Evolutionary conservation across 768 basidiomycete species (phyloP).

Genomic region (Paxillus rubicundulus): DNA sequence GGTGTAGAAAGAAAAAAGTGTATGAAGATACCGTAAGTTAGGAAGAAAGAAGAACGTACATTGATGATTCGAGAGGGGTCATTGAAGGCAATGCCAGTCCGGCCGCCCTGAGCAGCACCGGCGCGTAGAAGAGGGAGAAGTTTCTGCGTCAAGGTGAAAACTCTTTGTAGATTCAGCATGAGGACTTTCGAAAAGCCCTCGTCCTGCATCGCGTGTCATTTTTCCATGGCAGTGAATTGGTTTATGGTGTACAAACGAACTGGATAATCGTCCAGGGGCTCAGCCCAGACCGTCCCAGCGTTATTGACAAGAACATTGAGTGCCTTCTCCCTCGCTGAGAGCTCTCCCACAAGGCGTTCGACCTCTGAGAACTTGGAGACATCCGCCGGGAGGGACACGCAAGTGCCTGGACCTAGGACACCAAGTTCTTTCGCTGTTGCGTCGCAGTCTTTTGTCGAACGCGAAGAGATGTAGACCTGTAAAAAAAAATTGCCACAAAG

Average conservation of each 20-base stretch:
- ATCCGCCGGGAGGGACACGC: constrained; percentile 53
- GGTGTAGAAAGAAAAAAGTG: neutral
- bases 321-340: constrained; percentile 49
- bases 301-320: constrained; percentile 65
- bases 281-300: constrained; percentile 58
- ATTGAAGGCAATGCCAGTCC: constrained; percentile 33
- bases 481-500: neutral
- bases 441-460: constrained; percentile 50
- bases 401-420: constrained; percentile 50
- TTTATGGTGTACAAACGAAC: constrained; percentile 25
- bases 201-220: constrained; percentile 36
- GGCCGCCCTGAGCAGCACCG: constrained; percentile 41
- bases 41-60: constrained; percentile 31
- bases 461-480: constrained; percentile 63
- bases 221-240: constrained; percentile 5
- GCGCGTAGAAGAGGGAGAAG: constrained; percentile 54
- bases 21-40: neutral
- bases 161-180: constrained; percentile 59
- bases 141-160: constrained; percentile 63
- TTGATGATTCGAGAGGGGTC: constrained; percentile 63
- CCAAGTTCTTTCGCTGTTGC: constrained; percentile 52
- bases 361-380: constrained; percentile 53
- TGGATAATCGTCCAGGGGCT: constrained; percentile 43
- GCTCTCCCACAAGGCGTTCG: constrained; percentile 47
- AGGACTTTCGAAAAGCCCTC: constrained; percentile 59